Conservation (phyloP, 768 basidiomycete species). For the Neoboletus magnificus region DNA sequence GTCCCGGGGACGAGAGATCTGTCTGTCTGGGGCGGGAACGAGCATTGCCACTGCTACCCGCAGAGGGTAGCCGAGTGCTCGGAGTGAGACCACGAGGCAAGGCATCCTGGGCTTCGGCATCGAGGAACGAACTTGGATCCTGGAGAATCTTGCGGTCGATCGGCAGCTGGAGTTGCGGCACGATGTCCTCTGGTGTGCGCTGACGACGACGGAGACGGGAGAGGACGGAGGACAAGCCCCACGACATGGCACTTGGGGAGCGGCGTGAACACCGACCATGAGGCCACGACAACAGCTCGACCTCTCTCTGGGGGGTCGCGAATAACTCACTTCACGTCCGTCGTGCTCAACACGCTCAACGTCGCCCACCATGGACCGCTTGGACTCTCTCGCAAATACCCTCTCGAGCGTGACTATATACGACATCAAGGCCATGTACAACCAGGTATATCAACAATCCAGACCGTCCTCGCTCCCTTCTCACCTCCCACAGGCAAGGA, state of each 20-base stretch:
- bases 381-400: conserved; percentile 71
- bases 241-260: conserved; percentile 15
- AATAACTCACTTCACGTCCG: background rate
- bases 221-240: conserved; percentile 31
- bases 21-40: conserved; percentile 4
- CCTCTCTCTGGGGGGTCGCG: conserved; percentile 28
- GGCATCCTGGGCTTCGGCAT: conserved; percentile 6
- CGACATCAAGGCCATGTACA: conserved; percentile 93
- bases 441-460: conserved; percentile 56
- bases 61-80: conserved; percentile 23
- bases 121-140: conserved; percentile 29
- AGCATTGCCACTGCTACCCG: background rate
- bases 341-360: background rate
- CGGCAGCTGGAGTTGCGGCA: conserved; percentile 1
- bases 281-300: too few relatives aligned
- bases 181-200: conserved; percentile 8
- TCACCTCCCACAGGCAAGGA: conserved; percentile 70
- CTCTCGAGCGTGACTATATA: conserved; percentile 85
- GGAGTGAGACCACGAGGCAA: conserved; percentile 26
- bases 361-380: conserved; percentile 63
- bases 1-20: background rate
- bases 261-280: too few relatives aligned
- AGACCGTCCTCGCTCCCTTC: background rate
- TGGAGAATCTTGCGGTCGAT: conserved; percentile 30
- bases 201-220: conserved; percentile 33